Evolutionary conservation across 2,329 filamentous ascomycete species (phyloP).

Genomic region (Dactylellina haptotyla): DNA sequence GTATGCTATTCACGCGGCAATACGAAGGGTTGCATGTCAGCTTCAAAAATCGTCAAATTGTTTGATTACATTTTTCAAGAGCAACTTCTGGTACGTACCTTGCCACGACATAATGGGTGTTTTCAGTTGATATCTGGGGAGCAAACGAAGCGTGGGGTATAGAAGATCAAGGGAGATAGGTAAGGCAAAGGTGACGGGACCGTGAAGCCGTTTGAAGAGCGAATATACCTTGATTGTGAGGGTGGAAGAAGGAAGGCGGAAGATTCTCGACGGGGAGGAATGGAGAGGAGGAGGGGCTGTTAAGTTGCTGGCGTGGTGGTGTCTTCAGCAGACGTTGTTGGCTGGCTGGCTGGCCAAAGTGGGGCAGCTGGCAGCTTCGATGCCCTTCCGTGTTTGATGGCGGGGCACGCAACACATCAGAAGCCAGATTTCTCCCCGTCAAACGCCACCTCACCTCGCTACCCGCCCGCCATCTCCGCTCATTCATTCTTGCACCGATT

Average conservation of each 20-base stretch:
- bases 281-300: not conserved
- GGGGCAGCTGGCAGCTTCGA: too few species aligned
- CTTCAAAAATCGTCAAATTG: not conserved
- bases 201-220: not conserved
- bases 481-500: too few species aligned
- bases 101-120: conserved; percentile 59
- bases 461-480: too few species aligned
- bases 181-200: not conserved
- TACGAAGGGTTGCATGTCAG: conserved; percentile 7
- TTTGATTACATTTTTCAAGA: not conserved
- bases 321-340: not conserved
- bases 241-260: not conserved
- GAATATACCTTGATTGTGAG: not conserved
- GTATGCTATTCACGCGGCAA: conserved; percentile 20
- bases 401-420: too few species aligned
- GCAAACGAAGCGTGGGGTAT: conserved; percentile 52
- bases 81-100: conserved; percentile 14
- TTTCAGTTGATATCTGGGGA: conserved; percentile 13
- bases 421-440: too few species aligned
- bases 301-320: not conserved
- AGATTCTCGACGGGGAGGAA: not conserved
- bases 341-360: too few species aligned
- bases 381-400: too few species aligned
- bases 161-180: conserved; percentile 48
- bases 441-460: too few species aligned